Evolutionary conservation across 805 yeast species (phyloP).

Genomic region (Jamesozyma gamospora): DNA sequence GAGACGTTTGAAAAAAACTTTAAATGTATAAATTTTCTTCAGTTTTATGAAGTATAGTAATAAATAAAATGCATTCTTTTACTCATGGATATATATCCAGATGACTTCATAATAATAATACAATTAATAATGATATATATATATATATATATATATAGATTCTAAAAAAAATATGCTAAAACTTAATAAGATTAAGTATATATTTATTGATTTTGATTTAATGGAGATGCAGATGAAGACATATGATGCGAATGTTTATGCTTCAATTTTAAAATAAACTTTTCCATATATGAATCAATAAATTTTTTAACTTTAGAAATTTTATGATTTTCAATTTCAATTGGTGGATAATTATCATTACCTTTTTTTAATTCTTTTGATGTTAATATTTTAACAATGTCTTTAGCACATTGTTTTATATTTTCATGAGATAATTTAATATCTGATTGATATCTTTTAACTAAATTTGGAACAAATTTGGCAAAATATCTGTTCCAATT

Average conservation of each 20-base stretch:
- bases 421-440: conserved; percentile 52
- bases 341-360: conserved; percentile 35
- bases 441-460: conserved; percentile 53
- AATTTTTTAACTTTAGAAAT: conserved; percentile 60
- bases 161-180: background rate
- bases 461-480: conserved; percentile 63
- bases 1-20: too few species aligned
- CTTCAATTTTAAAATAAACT: conserved; percentile 42
- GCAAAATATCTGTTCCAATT: conserved; percentile 48
- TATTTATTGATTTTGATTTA: background rate
- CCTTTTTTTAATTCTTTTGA: conserved; percentile 49
- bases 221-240: background rate
- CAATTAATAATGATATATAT: background rate
- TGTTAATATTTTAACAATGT: conserved; percentile 56
- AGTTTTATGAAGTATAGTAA: too few species aligned
- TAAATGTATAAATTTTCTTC: too few species aligned
- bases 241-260: conserved; percentile 24
- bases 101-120: background rate
- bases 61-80: too few species aligned
- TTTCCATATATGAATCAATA: conserved; percentile 55
- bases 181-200: background rate
- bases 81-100: too few species aligned
- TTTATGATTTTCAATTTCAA: conserved; percentile 53
- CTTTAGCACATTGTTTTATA: conserved; percentile 68
- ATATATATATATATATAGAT: too few species aligned